phyloP scores from a whole-genome alignment of 768 basidiomycete species.

The Mycena galericulata region DNA sequence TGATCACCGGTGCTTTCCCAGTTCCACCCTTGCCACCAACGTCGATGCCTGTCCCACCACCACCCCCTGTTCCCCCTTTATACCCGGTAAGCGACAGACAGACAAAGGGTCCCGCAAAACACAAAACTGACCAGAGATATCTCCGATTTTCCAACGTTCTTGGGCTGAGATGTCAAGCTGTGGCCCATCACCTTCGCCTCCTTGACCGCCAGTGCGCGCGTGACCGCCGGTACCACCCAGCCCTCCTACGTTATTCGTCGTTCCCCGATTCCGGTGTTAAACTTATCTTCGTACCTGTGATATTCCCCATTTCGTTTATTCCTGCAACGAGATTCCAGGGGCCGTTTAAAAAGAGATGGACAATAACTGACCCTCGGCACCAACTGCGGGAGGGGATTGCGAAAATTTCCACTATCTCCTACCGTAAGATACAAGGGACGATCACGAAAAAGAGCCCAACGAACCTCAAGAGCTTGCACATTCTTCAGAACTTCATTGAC shows the following conservation, averaged over 20 bases:
- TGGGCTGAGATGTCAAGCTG: background rate
- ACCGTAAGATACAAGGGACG: too few species aligned
- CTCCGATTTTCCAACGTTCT: background rate
- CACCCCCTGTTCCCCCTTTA: background rate
- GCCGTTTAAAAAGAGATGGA: too few species aligned
- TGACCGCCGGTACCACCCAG: background rate
- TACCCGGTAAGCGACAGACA: background rate
- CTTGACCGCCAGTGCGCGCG: background rate
- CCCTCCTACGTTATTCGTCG: too few species aligned
- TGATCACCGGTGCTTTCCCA: constrained; percentile 40
- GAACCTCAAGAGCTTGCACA: background rate
- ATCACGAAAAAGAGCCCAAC: too few species aligned
- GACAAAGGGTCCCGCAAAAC: background rate
- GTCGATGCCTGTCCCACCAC: background rate
- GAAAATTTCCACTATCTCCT: too few species aligned
- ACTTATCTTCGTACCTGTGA: too few species aligned
- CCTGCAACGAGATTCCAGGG: too few species aligned
- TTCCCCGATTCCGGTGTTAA: too few species aligned
- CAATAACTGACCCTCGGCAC: too few species aligned
- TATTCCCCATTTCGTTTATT: too few species aligned
- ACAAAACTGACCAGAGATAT: background rate
- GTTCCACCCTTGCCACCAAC: constrained; percentile 17
- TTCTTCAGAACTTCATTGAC: background rate
- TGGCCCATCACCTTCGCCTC: background rate
- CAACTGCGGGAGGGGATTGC: too few species aligned